Evolutionary conservation across 148 eudicot genomes (phyloP).

Genomic region (Dysphania ambrosioides): DNA sequence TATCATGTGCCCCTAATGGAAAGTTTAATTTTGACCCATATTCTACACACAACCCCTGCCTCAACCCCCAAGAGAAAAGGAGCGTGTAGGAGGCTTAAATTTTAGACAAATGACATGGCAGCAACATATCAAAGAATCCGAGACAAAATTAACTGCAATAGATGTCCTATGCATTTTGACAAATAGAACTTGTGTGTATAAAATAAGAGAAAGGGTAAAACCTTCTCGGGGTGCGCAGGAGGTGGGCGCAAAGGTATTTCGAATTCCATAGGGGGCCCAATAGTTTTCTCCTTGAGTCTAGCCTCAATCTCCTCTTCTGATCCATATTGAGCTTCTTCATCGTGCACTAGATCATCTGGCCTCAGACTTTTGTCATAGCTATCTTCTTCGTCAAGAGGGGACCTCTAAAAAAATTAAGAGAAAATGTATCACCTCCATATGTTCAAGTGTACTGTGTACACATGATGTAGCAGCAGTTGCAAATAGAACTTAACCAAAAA

Average conservation of each 20-base stretch:
- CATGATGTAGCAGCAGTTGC: constrained; percentile 14
- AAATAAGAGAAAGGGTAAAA: constrained; percentile 17
- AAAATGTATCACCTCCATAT: constrained; percentile 5
- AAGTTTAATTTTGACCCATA: not conserved
- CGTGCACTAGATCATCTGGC: constrained; percentile 83
- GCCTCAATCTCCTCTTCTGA: constrained; percentile 82
- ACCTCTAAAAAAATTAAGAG: constrained; percentile 42
- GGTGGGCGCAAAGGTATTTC: constrained; percentile 90
- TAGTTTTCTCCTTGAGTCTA: constrained; percentile 72
- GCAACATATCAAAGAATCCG: no score
- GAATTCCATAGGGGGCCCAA: constrained; percentile 90
- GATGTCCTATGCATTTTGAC: not conserved
- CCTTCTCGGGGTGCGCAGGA: constrained; percentile 78
- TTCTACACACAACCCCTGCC: not conserved
- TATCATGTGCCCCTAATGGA: not conserved
- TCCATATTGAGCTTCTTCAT: constrained; percentile 73
- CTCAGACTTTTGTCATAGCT: constrained; percentile 60
- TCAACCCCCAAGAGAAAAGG: not conserved
- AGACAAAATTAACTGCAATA: not conserved
- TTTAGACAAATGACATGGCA: not conserved
- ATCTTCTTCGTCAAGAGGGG: constrained; percentile 77
- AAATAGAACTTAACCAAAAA: constrained; percentile 4
- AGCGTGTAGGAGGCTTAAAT: not conserved
- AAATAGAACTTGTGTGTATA: not conserved
- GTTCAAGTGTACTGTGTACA: not conserved